Base-by-base conservation (phyloP, 768 basidiomycete species). In the Leccinum aurantiacum region DNA sequence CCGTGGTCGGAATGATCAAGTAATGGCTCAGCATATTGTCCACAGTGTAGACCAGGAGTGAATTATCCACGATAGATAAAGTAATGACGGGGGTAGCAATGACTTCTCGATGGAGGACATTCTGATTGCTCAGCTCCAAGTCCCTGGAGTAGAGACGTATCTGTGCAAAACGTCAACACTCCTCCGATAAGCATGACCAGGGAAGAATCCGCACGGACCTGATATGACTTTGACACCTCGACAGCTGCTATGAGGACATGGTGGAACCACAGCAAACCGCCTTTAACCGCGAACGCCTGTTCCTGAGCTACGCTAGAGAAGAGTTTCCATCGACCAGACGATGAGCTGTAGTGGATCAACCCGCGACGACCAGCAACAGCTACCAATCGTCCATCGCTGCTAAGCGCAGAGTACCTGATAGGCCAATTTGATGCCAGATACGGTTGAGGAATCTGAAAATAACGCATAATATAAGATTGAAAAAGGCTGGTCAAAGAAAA, bases 11-110 rank as follows among this genome's bases (percentile, higher is more conserved):
- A 24, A 93, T 80, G 59, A 99, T 91, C 70, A 98, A 73, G 73
- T 90, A 98, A 76, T 99, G 97, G 65, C 86, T 85, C 46, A 99
- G 78, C 24, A 90, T 95, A 71, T 99, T 99, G 72, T 98, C 95
- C 22, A 87, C 83, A 7, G 93, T 96, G 74, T 98, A 98, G 19
- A 95, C 93, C 53, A 99, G 81, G 17, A 99, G 78, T 0, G 95
- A 95, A 69, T 95, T 96, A 76, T 98, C 97, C 61, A 98, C 90
- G 17, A 98, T 78, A 13, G 95, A 96, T 44, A 98, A 76, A 53
- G 95, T 90, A 33, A 96, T 82, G 41, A 96, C 89, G 0, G 92
- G 86, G 0, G 89, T 86, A 1, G 85, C 74, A 44, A 97, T 76
- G 15, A 85, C 76, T 72, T 96, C 91, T 49, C 88, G 85, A 69